Evolutionary conservation across 2,329 filamentous ascomycete genomes (phyloP), one percentile per base, ranked within the genome.

Genomic region (Diplodia seriata): DNA sequence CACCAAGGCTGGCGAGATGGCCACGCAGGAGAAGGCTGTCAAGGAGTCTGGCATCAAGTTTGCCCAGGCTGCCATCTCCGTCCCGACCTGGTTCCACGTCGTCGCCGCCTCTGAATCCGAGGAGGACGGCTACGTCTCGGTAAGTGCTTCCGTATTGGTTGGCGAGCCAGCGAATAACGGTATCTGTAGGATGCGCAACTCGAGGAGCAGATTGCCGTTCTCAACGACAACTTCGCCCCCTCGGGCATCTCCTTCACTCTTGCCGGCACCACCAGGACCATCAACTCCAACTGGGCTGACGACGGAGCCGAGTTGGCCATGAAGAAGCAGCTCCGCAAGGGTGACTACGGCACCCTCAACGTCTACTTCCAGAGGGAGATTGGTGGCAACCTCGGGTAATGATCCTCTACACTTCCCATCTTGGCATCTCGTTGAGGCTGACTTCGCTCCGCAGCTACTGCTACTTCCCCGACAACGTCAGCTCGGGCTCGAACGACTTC

Each of bases 301-400:
- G 67, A 68, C 18, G 56, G 53, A 6, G 64, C 54, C n/a, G 53
- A 57, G 50, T 73, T 67, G 12, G 66, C 56, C 18, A 70, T 71
- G 70, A 71, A 70, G 69, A 64, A 56, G 20, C 49, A 68, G 43
- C 68, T 72, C 31, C 73, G 72, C 49, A 71, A 71, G 68, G 74
- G 74, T 26, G 71, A 66, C 36, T 76, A 76, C 67, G 68, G 57
- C 18, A 70, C 72, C 26, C 66, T 76, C 57, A 76, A 76, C 68
- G 69, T 76, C 50, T 76, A 75, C 70, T 74, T 74, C 69, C 51
- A 65, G 59, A 65, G 43, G 43, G 43, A 40, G 20, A 69, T 73
- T 8, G 78, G 78, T 62, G 76, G 75, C 61, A 76, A 87, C 5
- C 79, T 88, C 0, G 76, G 87, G n/a, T 80, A 80, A 6, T 75